Conservation (phyloP, 2,329 filamentous ascomycete species). For the Calonectria honghensis region DNA sequence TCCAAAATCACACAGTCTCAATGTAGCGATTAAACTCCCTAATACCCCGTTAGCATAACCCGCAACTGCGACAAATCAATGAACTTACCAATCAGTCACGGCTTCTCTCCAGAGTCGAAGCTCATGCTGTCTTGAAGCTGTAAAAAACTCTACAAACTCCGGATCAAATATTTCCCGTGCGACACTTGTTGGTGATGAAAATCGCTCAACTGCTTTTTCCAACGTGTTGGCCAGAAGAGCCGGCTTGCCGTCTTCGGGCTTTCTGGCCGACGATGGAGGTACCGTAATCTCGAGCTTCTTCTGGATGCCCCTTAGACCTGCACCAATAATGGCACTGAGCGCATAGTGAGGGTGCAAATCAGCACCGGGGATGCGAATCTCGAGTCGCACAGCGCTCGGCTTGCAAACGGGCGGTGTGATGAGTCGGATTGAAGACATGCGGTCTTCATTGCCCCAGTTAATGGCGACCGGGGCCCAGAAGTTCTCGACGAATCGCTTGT, state of each 20-base stretch:
- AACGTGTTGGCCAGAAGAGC: conserved; percentile 74
- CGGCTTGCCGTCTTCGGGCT: conserved; percentile 21
- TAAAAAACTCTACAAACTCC: conserved; percentile 84
- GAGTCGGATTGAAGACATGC: conserved; percentile 77
- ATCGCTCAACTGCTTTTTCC: conserved; percentile 79
- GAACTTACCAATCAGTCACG: conserved; percentile 83
- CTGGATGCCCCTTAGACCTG: conserved; percentile 82
- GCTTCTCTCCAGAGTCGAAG: conserved; percentile 83
- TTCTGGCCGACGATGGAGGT: conserved; percentile 29
- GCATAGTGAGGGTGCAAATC: conserved; percentile 83
- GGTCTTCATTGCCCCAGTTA: conserved; percentile 84
- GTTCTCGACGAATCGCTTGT: conserved; percentile 86
- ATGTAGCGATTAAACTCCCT: conserved; percentile 43
- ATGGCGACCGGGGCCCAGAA: conserved; percentile 88
- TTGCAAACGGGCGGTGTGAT: conserved; percentile 73
- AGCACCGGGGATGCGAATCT: conserved; percentile 82
- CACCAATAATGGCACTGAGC: conserved; percentile 79
- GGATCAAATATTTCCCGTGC: conserved; percentile 84
- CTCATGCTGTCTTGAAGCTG: conserved; percentile 79
- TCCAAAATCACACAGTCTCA: conserved; percentile 32
- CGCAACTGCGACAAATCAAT: not conserved
- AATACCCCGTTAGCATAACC: conserved; percentile 9
- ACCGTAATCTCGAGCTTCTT: conserved; percentile 69
- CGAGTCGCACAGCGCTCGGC: conserved; percentile 81
- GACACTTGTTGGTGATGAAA: conserved; percentile 78